Evolutionary conservation across 306 rosid species (phyloP).

Genomic region (Malus orientalis): DNA sequence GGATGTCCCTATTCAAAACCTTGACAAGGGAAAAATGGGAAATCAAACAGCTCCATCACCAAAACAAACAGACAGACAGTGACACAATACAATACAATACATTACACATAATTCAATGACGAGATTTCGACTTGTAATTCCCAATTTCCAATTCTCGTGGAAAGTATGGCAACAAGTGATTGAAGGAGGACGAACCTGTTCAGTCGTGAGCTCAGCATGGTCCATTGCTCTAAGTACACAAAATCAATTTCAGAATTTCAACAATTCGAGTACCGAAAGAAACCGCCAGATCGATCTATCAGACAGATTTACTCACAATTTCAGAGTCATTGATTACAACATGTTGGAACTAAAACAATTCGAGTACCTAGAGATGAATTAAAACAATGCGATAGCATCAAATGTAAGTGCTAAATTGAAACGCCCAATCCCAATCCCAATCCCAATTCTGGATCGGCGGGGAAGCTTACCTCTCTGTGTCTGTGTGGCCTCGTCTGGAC

Average conservation of each 20-base stretch:
- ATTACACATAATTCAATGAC: background rate
- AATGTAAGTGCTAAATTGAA: background rate
- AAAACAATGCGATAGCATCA: background rate
- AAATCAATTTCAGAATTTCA: constrained; percentile 10
- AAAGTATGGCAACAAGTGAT: background rate
- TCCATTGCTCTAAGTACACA: constrained; percentile 32
- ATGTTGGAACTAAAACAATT: background rate
- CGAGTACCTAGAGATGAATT: too few relatives aligned
- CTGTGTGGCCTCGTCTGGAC: background rate
- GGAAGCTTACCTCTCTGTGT: background rate
- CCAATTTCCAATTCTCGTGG: background rate
- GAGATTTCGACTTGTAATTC: background rate
- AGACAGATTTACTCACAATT: background rate
- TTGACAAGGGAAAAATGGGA: constrained; percentile 7
- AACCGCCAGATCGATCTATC: background rate
- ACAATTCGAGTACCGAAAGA: constrained; percentile 4
- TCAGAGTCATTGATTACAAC: background rate
- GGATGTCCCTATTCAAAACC: constrained; percentile 90
- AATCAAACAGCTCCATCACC: background rate
- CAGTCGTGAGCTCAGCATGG: constrained; percentile 72
- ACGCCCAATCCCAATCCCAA: background rate
- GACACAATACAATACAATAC: background rate
- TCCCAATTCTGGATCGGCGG: background rate
- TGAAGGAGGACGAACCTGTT: constrained; percentile 51
- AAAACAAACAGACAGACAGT: background rate